phyloP scores from a whole-genome alignment of 495 filamentous ascomycete genomes.

The Aspergillus coremiiformis region DNA sequence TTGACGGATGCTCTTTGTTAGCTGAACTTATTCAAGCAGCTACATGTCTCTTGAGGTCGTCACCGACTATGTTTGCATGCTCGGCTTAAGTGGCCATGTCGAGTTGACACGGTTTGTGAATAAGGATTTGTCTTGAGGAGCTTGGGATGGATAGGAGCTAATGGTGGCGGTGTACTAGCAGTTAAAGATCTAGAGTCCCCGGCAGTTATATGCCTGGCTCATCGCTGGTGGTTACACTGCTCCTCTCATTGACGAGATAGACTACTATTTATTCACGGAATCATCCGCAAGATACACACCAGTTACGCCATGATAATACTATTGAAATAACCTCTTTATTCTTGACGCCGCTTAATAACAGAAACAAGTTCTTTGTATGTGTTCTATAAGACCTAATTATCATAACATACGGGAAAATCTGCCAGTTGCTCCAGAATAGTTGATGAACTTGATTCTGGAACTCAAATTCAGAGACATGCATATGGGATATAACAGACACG shows the following conservation, averaged over 20 bases:
- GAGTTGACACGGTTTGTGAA: neutral
- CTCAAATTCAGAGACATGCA: conserved; percentile 4
- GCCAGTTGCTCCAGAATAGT: neutral
- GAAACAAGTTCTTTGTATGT: neutral
- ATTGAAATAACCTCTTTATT: neutral
- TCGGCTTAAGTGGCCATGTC: neutral
- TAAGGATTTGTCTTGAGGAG: neutral
- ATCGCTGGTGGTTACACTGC: too few species aligned
- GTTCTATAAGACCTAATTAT: conserved; percentile 6
- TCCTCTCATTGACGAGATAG: too few species aligned
- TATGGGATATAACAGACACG: conserved; percentile 3
- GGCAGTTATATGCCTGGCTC: too few species aligned
- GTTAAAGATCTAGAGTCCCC: neutral
- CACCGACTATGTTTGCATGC: neutral
- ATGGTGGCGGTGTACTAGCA: neutral
- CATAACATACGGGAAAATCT: neutral
- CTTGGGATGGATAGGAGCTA: neutral
- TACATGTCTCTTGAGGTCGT: neutral
- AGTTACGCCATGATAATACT: too few species aligned
- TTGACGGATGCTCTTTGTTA: neutral
- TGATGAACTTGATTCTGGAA: neutral
- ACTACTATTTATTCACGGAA: too few species aligned
- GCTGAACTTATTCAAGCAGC: neutral
- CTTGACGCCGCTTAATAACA: neutral
- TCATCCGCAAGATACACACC: too few species aligned